These are phyloP conservation scores for Paraphoma chrysanthemicola DNA, from an alignment of 2,329 filamentous ascomycete genomes.

Conservation along the genomic window DNA sequence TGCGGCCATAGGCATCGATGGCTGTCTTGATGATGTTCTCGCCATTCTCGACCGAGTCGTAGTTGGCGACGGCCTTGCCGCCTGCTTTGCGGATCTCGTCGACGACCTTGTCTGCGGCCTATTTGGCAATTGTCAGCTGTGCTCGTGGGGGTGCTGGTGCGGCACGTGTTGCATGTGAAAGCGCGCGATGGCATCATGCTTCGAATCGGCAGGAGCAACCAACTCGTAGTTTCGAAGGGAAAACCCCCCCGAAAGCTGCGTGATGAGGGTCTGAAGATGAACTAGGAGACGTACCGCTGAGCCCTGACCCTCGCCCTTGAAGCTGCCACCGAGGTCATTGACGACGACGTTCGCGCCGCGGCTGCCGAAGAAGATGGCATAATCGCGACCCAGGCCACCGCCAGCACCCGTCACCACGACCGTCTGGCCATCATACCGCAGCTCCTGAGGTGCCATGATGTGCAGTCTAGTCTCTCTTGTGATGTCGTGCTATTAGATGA, in stretches of 20 bases:
- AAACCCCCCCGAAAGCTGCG: too few relatives aligned
- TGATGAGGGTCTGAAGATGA: too few relatives aligned
- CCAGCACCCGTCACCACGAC: slow-evolving; percentile 88
- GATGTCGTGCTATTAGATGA: background rate
- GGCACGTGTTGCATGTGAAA: background rate
- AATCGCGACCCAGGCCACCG: slow-evolving; percentile 81
- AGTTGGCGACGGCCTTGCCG: slow-evolving; percentile 97
- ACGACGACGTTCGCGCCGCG: slow-evolving; percentile 94
- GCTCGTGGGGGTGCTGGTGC: background rate
- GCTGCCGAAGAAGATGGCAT: slow-evolving; percentile 87
- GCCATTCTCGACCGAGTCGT: slow-evolving; percentile 91
- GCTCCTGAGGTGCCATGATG: slow-evolving; percentile 52
- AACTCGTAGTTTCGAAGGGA: background rate
- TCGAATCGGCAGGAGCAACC: background rate
- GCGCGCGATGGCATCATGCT: background rate
- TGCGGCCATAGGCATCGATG: slow-evolving; percentile 79
- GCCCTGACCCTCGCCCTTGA: slow-evolving; percentile 89
- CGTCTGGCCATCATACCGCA: slow-evolving; percentile 87
- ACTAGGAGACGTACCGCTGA: slow-evolving; percentile 70
- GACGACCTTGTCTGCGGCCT: slow-evolving; percentile 85
- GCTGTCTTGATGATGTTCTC: slow-evolving; percentile 93
- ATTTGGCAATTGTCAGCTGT: slow-evolving; percentile 16
- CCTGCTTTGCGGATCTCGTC: slow-evolving; percentile 84
- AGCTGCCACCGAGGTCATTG: slow-evolving; percentile 92
- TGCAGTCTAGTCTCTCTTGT: slow-evolving; percentile 7